Conservation (phyloP, 768 basidiomycete species). For the Cystofilobasidium bisporidii region DNA sequence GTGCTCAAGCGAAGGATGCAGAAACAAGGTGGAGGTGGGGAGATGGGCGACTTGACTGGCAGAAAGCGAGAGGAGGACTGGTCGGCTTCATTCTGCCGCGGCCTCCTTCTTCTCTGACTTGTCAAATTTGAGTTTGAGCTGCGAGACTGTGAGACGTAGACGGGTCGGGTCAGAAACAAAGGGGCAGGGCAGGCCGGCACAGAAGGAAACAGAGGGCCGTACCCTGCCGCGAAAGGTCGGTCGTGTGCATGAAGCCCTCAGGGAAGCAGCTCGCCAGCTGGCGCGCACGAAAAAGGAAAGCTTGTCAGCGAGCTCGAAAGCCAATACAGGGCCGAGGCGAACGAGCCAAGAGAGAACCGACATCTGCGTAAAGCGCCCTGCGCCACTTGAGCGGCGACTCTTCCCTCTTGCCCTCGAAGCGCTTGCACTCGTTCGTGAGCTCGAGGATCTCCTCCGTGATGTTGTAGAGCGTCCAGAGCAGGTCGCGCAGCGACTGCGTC, state of each 20-base stretch:
- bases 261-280: slow-evolving; percentile 26
- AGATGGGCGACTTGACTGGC: no score
- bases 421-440: slow-evolving; percentile 10
- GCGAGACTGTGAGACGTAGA: no score
- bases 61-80: no score
- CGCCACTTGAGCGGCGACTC: slow-evolving; percentile 3
- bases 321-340: not conserved
- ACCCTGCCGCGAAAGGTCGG: slow-evolving; percentile 23
- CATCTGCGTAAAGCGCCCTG: slow-evolving; percentile 23
- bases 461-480: slow-evolving; percentile 13
- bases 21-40: no score
- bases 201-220: not conserved
- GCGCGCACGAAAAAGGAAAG: not conserved
- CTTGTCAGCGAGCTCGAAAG: not conserved
- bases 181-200: no score
- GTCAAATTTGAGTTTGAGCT: not conserved
- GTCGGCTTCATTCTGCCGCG: no score
- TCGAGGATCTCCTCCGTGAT: slow-evolving; percentile 2
- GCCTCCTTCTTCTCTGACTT: not conserved
- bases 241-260: slow-evolving; percentile 16
- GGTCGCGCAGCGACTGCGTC: slow-evolving; percentile 17
- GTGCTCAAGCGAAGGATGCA: no score
- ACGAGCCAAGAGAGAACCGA: not conserved
- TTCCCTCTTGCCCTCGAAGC: not conserved
- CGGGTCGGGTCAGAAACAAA: no score